Conservation (phyloP, 1,139 yeast species). For the Hyphopichia burtonii region DNA sequence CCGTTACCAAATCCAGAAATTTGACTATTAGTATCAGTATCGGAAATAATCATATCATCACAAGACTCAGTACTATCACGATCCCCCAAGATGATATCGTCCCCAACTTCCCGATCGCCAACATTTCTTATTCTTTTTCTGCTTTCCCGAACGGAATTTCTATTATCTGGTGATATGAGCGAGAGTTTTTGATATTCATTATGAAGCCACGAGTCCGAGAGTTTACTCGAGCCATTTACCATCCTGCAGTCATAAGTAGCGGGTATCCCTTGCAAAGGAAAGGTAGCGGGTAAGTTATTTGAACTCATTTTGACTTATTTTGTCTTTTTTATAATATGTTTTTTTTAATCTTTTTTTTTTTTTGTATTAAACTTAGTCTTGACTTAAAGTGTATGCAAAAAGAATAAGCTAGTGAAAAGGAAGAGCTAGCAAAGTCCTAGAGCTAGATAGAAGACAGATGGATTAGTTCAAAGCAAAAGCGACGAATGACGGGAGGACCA, state of each 20-base stretch:
- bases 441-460: too few relatives aligned
- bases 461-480: too few relatives aligned
- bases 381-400: too few relatives aligned
- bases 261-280: constrained; percentile 30
- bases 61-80: constrained; percentile 24
- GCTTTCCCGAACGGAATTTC: constrained; percentile 15
- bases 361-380: too few relatives aligned
- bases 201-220: constrained; percentile 35
- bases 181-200: constrained; percentile 31
- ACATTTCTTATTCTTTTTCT: constrained; percentile 23
- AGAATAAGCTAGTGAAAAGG: too few relatives aligned
- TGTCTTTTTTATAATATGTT: not conserved
- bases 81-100: constrained; percentile 11
- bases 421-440: too few relatives aligned
- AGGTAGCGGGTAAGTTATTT: constrained; percentile 25
- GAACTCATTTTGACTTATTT: constrained; percentile 1
- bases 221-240: constrained; percentile 31
- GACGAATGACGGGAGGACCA: too few relatives aligned
- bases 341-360: not conserved
- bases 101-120: constrained; percentile 9
- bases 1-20: constrained; percentile 12
- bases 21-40: constrained; percentile 31
- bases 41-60: constrained; percentile 40
- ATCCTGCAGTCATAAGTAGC: constrained; percentile 37
- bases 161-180: constrained; percentile 10